Evolutionary conservation across 2,329 filamentous ascomycete species (phyloP), one percentile per base, ranked within the genome.

Genomic region (Cladobotryum protrusum): DNA sequence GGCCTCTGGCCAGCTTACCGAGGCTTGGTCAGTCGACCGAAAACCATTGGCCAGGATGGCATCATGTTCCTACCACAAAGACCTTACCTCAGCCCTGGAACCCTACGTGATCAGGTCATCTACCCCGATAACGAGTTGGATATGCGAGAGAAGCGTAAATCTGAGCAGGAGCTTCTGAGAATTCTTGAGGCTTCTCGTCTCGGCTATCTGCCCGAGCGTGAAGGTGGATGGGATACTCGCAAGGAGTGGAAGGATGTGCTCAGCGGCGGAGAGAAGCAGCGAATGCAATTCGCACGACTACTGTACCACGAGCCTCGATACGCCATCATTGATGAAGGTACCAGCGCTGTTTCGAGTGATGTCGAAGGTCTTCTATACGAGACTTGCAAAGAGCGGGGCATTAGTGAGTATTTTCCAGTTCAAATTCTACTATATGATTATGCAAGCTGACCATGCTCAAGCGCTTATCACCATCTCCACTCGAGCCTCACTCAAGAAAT

Each of bases 181-280:
- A 81, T 95, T 3, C 78, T 99, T 3, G 88, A 96, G 50, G 86
- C 88, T 46, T 91, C 91, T 0, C 82, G 82, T 50, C 77, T 99
- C 0, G 92, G 90, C 4, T 97, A 99, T 67, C 78, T 99, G 1
- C 88, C 89, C 1, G 83, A 91, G 44, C 83, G 93, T 14, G 93
- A 99, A 73, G 93, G 93, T 36, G 93, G 93, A 13, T 97, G 90
- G 90, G 89, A 99, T 63, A 93, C 89, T 4, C 81, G 89, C 50
- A 97, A 99, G 69, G 91, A 96, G 64, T 99, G 93, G 93, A 96
- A 97, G 71, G 92, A 97, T 59, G 89, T 99, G 4, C 76, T 99
- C n/a, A 92, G 86, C 56, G 93, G 93, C 36, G 93, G 93, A 12
- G 93, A 99, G 76, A 99, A 99, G 73, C 93, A 99, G 72, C 78